Evolutionary conservation across 768 basidiomycete genomes (phyloP).

Genomic region (Naganishia friedmannii): DNA sequence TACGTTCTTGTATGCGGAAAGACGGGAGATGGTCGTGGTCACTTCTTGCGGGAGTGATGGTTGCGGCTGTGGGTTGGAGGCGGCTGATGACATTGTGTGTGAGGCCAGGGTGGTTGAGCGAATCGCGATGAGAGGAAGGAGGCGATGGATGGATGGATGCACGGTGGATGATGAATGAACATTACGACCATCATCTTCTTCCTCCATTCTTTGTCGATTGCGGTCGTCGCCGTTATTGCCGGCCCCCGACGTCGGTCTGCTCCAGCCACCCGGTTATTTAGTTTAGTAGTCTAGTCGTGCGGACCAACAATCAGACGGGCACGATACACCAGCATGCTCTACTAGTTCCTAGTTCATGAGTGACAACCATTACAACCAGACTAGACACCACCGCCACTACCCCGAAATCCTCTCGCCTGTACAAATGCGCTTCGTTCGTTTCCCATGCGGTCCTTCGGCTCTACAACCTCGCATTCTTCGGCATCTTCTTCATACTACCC

Average conservation of each 20-base stretch:
- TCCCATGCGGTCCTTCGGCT: too few species aligned
- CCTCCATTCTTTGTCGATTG: too few species aligned
- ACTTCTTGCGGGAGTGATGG: constrained; percentile 44
- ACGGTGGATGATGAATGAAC: too few species aligned
- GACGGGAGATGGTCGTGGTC: constrained; percentile 70
- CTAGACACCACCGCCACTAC: not conserved
- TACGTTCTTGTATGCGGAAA: constrained; percentile 78
- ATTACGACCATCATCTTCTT: too few species aligned
- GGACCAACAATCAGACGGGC: not conserved
- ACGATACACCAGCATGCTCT: not conserved
- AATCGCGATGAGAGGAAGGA: too few species aligned
- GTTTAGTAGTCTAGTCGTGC: too few species aligned
- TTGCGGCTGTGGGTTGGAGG: too few species aligned
- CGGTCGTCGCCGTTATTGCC: too few species aligned
- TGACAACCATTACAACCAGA: constrained; percentile 2
- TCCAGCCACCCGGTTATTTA: too few species aligned
- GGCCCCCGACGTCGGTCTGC: too few species aligned
- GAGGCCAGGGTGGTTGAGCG: too few species aligned
- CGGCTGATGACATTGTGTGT: not conserved
- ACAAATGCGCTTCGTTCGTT: not conserved
- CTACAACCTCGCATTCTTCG: constrained; percentile 29
- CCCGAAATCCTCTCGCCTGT: not conserved
- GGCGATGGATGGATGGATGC: too few species aligned
- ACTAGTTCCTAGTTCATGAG: not conserved
- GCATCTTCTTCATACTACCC: constrained; percentile 30